Conservation (phyloP, 2,329 filamentous ascomycete genomes). For the Fusarium buxicola region DNA sequence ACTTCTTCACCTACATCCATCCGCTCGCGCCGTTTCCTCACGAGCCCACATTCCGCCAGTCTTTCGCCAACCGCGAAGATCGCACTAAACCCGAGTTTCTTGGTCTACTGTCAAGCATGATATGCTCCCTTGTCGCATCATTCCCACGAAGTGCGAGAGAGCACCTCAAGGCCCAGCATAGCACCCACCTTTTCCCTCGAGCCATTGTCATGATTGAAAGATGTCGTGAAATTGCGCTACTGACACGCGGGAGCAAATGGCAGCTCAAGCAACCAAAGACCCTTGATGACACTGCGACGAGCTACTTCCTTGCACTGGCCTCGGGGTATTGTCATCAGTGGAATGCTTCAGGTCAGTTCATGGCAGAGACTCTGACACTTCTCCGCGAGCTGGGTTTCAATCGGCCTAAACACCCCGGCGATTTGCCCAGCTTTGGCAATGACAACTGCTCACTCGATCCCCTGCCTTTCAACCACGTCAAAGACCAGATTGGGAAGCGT, state of each 20-base stretch:
- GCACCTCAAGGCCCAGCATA: constrained; percentile 74
- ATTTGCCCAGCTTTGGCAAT: constrained; percentile 55
- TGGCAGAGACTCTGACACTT: constrained; percentile 78
- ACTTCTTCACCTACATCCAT: constrained; percentile 87
- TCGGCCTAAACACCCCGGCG: constrained; percentile 61
- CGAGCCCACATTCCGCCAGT: constrained; percentile 79
- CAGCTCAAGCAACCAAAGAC: constrained; percentile 60
- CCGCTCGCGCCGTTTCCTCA: constrained; percentile 82
- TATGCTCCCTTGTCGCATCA: constrained; percentile 77
- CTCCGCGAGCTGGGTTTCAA: constrained; percentile 75
- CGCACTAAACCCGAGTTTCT: constrained; percentile 74
- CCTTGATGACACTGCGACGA: constrained; percentile 72
- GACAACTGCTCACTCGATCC: constrained; percentile 54
- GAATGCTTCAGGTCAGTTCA: constrained; percentile 75
- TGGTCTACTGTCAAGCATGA: constrained; percentile 79
- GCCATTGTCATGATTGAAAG: constrained; percentile 76
- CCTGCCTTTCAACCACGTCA: constrained; percentile 73
- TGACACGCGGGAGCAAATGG: constrained; percentile 71
- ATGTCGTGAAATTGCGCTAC: constrained; percentile 76
- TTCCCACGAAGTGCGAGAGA: constrained; percentile 78
- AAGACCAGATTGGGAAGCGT: constrained; percentile 78
- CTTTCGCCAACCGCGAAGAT: constrained; percentile 75
- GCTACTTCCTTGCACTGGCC: constrained; percentile 78
- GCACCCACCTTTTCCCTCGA: constrained; percentile 73
- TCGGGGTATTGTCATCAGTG: constrained; percentile 76